Conservation (phyloP, 176 grass and related monocot species). For the Triticum dicoccoides region DNA sequence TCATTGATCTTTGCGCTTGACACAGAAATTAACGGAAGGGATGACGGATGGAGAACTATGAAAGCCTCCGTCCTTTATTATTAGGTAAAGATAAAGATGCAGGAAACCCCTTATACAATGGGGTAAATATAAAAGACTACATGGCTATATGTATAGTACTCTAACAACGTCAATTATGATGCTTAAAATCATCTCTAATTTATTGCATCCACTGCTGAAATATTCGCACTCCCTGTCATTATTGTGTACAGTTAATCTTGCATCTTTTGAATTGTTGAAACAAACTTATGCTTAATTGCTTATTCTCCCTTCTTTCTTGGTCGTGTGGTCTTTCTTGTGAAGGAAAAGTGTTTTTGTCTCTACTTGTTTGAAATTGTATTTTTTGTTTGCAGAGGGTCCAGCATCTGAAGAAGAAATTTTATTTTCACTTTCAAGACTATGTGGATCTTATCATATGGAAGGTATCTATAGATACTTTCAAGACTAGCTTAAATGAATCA, state of each 20-base stretch:
- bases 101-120: too few relatives aligned
- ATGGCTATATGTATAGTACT: too few relatives aligned
- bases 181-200: not conserved
- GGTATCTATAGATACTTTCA: conserved; percentile 40
- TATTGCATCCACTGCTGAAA: not conserved
- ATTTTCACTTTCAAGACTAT: conserved; percentile 99
- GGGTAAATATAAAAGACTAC: too few relatives aligned
- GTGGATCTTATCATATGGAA: conserved; percentile 96
- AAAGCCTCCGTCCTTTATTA: too few relatives aligned
- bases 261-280: conserved; percentile 4
- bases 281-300: not conserved
- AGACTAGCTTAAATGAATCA: not conserved
- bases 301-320: not conserved
- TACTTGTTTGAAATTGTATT: conserved; percentile 28
- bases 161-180: not conserved
- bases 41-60: too few relatives aligned
- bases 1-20: too few relatives aligned
- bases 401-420: conserved; percentile 95
- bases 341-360: not conserved
- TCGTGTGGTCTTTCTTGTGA: conserved; percentile 1
- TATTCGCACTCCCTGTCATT: conserved; percentile 9
- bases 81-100: too few relatives aligned
- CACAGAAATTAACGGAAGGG: too few relatives aligned
- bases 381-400: conserved; percentile 89
- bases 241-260: not conserved